phyloP scores from a whole-genome alignment of 2,329 filamentous ascomycete species.

The Penicillium aurantiogriseum region DNA sequence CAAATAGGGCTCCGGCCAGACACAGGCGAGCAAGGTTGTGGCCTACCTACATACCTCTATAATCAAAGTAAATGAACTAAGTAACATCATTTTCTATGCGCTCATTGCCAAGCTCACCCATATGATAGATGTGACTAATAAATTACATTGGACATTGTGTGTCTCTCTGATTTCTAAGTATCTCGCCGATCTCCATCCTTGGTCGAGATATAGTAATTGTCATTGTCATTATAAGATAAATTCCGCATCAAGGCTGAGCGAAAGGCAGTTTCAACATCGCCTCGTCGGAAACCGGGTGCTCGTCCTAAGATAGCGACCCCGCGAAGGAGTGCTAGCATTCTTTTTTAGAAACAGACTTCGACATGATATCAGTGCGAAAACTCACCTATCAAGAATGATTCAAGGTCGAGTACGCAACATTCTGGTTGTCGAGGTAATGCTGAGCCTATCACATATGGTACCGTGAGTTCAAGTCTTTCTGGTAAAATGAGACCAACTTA shows the following conservation, averaged over 20 bases:
- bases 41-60: too few species aligned
- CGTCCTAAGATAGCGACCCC: slow-evolving; percentile 1
- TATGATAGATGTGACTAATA: neutral
- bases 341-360: neutral
- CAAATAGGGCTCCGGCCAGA: neutral
- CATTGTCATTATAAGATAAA: neutral
- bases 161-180: neutral
- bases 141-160: neutral
- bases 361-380: neutral
- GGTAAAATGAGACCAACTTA: neutral
- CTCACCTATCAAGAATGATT: neutral
- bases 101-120: neutral
- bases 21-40: neutral
- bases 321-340: neutral
- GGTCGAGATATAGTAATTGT: neutral
- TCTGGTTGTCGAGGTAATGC: neutral
- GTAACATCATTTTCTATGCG: neutral
- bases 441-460: neutral
- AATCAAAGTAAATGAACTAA: neutral
- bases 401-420: neutral
- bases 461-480: neutral
- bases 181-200: neutral
- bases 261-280: neutral
- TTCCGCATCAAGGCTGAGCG: neutral
- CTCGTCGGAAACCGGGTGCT: slow-evolving; percentile 1